phyloP scores from a whole-genome alignment of 345 rosid genomes.

The Rhizophora mangle region DNA sequence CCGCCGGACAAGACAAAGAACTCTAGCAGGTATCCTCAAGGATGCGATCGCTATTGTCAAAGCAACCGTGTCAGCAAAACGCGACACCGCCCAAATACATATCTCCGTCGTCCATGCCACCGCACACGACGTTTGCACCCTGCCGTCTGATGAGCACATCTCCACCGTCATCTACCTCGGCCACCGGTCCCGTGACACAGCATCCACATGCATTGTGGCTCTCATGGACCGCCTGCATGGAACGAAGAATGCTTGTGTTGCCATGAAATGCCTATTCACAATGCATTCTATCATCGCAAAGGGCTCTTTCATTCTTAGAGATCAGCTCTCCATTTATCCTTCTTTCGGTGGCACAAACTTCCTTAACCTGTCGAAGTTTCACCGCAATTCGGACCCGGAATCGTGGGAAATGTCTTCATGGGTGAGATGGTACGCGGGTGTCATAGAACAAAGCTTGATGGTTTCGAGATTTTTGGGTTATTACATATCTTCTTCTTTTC shows the following conservation, averaged over 20 bases:
- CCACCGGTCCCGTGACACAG: constrained; percentile 24
- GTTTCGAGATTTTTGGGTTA: constrained; percentile 43
- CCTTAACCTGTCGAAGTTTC: constrained; percentile 43
- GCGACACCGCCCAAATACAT: constrained; percentile 23
- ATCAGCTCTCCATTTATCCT: constrained; percentile 42
- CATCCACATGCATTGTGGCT: constrained; percentile 35
- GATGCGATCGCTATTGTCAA: constrained; percentile 45
- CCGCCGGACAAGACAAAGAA: constrained; percentile 30
- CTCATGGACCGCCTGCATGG: constrained; percentile 44
- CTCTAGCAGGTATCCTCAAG: constrained; percentile 36
- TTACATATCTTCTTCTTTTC: constrained; percentile 17
- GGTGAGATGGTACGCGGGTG: constrained; percentile 63
- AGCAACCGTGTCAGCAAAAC: constrained; percentile 35
- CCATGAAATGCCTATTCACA: constrained; percentile 52
- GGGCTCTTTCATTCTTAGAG: constrained; percentile 41
- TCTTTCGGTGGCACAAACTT: constrained; percentile 43
- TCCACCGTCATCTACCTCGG: constrained; percentile 38
- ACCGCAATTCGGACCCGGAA: constrained; percentile 33
- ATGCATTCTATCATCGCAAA: constrained; percentile 37
- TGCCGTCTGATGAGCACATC: constrained; percentile 36
- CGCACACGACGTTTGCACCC: constrained; percentile 30
- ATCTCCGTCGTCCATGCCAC: constrained; percentile 47
- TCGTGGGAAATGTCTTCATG: constrained; percentile 40
- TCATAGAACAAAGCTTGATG: constrained; percentile 40
- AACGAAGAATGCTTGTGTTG: constrained; percentile 40